Evolutionary conservation across 2,329 filamentous ascomycete genomes (phyloP), one percentile per base, ranked within the genome.

Genomic region (Venturia effusa): DNA sequence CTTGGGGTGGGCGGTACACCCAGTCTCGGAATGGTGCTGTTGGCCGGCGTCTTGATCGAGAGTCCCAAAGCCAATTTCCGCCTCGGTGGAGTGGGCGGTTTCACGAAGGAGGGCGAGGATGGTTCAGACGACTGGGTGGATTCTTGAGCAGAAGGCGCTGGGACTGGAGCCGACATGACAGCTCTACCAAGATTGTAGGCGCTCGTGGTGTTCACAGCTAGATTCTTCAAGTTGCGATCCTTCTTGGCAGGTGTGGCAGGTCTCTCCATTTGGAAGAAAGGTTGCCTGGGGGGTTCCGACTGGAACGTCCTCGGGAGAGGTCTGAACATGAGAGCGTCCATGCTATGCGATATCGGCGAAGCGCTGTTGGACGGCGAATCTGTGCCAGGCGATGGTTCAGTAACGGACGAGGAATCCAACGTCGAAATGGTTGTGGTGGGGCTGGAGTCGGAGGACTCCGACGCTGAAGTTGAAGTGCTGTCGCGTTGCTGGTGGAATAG

Each of bases 401-500:
- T 92, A 60, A 94, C 82, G 37, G 91, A 90, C 10, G 91, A 93
- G 5, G 92, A 95, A 76, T 96, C 93, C 67, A 93, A 90, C 24
- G 91, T 96, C 6, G 92, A 96, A 61, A 94, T 84, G 1, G 93
- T 96, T 3, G 92, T 97, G 8, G 93, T 97, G 1, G 94, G 94
- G 10, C 93, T 97, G 27, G 93, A 96, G 71, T 96, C 92, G 51
- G 90, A 90, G 1, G 94, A 97, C 67, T 90, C 90, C 19, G 89
- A 90, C 63, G 83, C 83, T 67, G 88, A 87, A 2, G 88, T 90
- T 8, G 88, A 92, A n/a, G 85, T 88, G 77, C 88, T 91, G 72
- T 90, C 84, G 72, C 86, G 83, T 73, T 90, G 88, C 71, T 87
- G 85, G 75, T 91, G 89, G 67, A 79, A 79, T 66, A 78, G 69